Base-by-base conservation (phyloP, 2,329 filamentous ascomycete species). In the Plectosphaerella cucumerina region DNA sequence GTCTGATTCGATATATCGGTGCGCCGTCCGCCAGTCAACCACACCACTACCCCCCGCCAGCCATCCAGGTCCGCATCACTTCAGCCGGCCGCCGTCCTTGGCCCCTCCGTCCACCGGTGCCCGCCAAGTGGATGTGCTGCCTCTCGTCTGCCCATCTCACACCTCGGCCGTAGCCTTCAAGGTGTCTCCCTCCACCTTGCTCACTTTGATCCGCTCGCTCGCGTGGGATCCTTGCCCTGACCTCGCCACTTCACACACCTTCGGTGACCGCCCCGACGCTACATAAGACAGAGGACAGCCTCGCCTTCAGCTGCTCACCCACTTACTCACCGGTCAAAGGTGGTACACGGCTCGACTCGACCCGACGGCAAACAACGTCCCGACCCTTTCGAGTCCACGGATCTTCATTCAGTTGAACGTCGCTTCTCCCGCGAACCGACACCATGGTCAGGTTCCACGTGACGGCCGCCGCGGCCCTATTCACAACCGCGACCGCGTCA, bases 401-500 rank as follows among this genome's bases (percentile, higher is more conserved):
- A 17, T 26, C 23, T 5, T 17, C 42, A 14, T 20, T 26, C 18
- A 31, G 26, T 31, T 31, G 26, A 31, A 31, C 26, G 26, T 31
- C 26, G 8, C 26, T n/a, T n/a, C 26, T 11, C 26, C 26, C 9
- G 23, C 5, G 9, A 31, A 22, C 12, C 9, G 43, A 47, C 34
- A 22, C 10, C 31, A 49, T 55, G 53, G 51, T 47, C 9, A 53
- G 43, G 22, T 47, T 53, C 17, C 39, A 18, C 39, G 17, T 42
- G 22, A 47, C 48, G 37, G 39, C 44, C 15, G 48, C 44, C 52
- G 50, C 44, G 12, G 50, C 49, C 50, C 49, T 55, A 37, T 20
- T 55, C 46, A 48, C 48, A 17, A 49, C 53, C 6, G 47, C 51
- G 6, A 49, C 47, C 26, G 53, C 47, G 17, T 50, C 48, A n/a